Evolutionary conservation across 345 rosid species (phyloP), one percentile per base, ranked within the genome.

Genomic region (Sisymbrium altissimum): DNA sequence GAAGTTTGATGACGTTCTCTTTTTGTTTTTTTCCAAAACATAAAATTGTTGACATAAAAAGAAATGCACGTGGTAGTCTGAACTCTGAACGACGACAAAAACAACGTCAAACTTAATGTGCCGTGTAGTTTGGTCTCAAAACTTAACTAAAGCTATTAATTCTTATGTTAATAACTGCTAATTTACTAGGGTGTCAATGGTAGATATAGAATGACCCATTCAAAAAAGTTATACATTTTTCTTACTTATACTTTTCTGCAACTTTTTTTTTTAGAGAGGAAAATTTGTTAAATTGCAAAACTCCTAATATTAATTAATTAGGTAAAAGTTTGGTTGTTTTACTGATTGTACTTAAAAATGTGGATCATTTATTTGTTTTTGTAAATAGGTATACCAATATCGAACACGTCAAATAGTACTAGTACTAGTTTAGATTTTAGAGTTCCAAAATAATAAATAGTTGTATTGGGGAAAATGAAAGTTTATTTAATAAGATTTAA

Each of bases 1-100:
- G 30, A 21, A 4, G 3, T 55, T 65, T 63, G 55, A 41, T 63
- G 76, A 72, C 76, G 77, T 15, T 41, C 5, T 50, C 4, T 50
- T 53, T 43, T 57, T 43, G 5, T 21, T 21, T 39, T 9, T n/a
- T 32, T 2, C 4, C 11, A 3, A 64, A 64, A 44, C 12, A 45
- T 32, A 32, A 71, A 39, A 49, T 14, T 12, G 29, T 9, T 8
- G 15, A 17, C 1, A 23, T 23, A 23, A 46, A 33, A 9, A 2
- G n/a, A 68, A 54, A 69, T 46, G 67, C 57, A 53, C 53, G 53
- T 3, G 11, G 70, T 14, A 6, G 44, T 64, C 10, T n/a, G n/a
- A n/a, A n/a, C n/a, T n/a, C n/a, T 73, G 60, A 57, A 66, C 36
- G 53, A 67, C 27, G 50, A 48, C 13, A 30, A 19, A 9, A 40